Base-by-base conservation (phyloP, 2,329 filamentous ascomycete species). In the Zasmidium cellare region DNA sequence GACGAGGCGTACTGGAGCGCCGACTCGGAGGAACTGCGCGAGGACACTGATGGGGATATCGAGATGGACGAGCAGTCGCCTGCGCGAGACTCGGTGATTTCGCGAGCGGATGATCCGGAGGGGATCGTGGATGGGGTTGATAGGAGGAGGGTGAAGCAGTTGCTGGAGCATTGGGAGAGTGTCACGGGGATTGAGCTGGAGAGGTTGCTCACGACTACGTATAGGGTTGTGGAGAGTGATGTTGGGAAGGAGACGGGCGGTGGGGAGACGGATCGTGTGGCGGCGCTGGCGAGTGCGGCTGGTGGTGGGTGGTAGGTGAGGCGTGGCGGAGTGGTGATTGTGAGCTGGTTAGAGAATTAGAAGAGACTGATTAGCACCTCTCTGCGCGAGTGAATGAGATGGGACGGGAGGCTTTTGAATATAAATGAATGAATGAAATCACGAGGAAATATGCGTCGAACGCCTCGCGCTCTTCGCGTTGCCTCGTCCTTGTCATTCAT, bases 231-330 rank as follows among this genome's bases (percentile, higher is more conserved):
- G 20, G 87, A 97, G 68, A 97, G 93, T 77, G 91, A 97, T 72
- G 91, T 99, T 46, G 94, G 94, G 51, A 96, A 94, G 77, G 81
- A 84, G 63, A 79, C 81, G 63, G 83, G 72, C 70, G 82, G 84
- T 61, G 81, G 81, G 59, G 89, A 92, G 71, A 88, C 90, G 46
- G 89, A 96, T 70, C 85, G 87, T 59, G 92, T 96, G 44, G 89
- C 92, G 58, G 91, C 94, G 70, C 81, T 99, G 69, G 93, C 93
- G 48, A 88, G 91, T 56, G 94, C 92, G 75, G 90, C 92, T 67
- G 94, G 92, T 53, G 94, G 94, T 53, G 94, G 94, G 22, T 99
- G 94, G 94, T 97, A 64, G 53, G 92, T 89, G 65, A 92, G 82
- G 31, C 16, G 35, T 9, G 35, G 48, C 35, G 18, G 23, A 35